Base-by-base conservation (phyloP, 331 rosid species). In the Pyracantha coccinea region DNA sequence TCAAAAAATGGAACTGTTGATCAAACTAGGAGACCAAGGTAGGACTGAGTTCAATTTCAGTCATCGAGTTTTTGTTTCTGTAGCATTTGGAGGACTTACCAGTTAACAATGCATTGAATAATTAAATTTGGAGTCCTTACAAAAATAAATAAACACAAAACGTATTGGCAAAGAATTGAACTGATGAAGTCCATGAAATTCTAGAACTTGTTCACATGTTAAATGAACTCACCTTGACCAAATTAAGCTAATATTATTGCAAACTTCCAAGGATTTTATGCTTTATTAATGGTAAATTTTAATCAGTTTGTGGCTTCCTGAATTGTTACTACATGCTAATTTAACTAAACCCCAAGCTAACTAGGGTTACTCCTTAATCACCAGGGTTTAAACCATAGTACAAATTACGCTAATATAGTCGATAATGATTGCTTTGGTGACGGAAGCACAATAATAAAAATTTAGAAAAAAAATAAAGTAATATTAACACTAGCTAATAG, bases 351-450 rank as follows among this genome's bases (percentile, higher is more conserved):
- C 67, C 76, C 29, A 32, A 66, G 45, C 29, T 73, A 60, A 73
- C 77, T 73, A 52, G 69, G 69, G 77, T 73, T 73, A 65, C 47
- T 28, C 31, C 25, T 32, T 31, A 65, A 45, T 72, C 12, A 60
- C 59, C 21, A 16, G 24, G 68, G 14, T 28, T 55, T 78, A 72
- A 78, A 77, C 78, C 85, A 13, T 73, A 86, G 87, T 86, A 80
- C 82, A 76, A 83, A 69, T 78, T 83, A 88, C 87, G 85, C 85
- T 64, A 86, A 79, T 77, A 78, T 75, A 81, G 84, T 83, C 78
- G 83, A 82, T 81, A 84, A 87, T 91, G 88, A 89, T 87, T 91
- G 97, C 87, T 75, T 75, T 80, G 91, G 78, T 87, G 90, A 91
- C 78, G 91, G 85, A 79, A 86, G 87, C 88, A 87, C 83, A 79